Evolutionary conservation across 1,139 yeast genomes (phyloP).

Genomic region (Eremothecium sinecaudum): DNA sequence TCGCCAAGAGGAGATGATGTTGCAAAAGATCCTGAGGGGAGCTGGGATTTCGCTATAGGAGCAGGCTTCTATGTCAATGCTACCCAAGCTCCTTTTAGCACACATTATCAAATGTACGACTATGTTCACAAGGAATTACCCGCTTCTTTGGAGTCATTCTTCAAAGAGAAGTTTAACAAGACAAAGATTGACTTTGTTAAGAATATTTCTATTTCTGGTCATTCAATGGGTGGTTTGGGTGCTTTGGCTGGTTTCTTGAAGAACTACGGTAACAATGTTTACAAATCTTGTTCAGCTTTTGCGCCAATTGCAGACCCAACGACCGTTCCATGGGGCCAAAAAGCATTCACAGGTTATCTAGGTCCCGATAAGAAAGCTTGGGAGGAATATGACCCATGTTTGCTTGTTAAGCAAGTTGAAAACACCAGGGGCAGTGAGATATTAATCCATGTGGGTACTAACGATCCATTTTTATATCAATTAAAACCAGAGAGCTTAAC

Average conservation of each 20-base stretch:
- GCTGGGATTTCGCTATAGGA: conserved; percentile 89
- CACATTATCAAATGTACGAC: conserved; percentile 76
- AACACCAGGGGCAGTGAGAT: conserved; percentile 40
- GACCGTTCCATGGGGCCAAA: conserved; percentile 75
- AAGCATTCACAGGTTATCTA: conserved; percentile 70
- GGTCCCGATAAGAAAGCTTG: conserved; percentile 51
- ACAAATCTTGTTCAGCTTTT: conserved; percentile 80
- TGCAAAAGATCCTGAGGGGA: conserved; percentile 83
- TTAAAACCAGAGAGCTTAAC: conserved; percentile 68
- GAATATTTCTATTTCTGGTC: conserved; percentile 74
- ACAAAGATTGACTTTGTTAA: conserved; percentile 31
- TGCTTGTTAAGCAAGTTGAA: conserved; percentile 47
- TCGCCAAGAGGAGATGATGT: conserved; percentile 90
- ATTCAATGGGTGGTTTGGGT: conserved; percentile 98
- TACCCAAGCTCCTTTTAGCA: conserved; percentile 57
- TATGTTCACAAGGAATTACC: conserved; percentile 74
- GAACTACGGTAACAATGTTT: conserved; percentile 52
- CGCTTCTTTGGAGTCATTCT: conserved; percentile 32
- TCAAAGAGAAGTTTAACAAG: conserved; percentile 38
- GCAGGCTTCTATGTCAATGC: conserved; percentile 94
- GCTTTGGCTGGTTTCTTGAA: conserved; percentile 70
- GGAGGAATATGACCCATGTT: conserved; percentile 73
- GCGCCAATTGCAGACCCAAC: conserved; percentile 82
- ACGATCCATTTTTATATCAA: conserved; percentile 63
- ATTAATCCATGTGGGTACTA: conserved; percentile 74